Percentiles rank a stretch among this genome's conserved stretches.
Evolutionary conservation across 257 asterid species (phyloP).

Genomic region (Pogostemon cablin): DNA sequence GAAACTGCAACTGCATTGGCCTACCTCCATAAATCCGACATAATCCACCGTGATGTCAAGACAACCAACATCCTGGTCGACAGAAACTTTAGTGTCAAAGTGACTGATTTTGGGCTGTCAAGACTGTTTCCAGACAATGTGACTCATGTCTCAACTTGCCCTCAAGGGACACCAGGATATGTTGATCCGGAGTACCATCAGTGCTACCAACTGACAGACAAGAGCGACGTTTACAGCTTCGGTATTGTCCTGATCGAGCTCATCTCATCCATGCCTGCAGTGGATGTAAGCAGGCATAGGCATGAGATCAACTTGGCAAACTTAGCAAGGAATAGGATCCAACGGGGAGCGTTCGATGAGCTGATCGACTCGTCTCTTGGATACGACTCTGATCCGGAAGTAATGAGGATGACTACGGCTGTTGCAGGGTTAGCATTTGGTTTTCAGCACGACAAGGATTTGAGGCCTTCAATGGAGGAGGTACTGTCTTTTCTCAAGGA

Average conservation of each 20-base stretch:
- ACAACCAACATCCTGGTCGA: conserved; percentile 41
- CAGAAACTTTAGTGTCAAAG: conserved; percentile 36
- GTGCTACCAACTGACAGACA: conserved; percentile 40
- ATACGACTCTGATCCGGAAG: too few relatives aligned
- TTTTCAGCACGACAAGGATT: too few relatives aligned
- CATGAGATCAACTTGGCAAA: conserved; percentile 41
- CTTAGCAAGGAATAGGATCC: conserved; percentile 41
- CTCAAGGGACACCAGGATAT: conserved; percentile 47
- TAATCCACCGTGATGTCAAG: conserved; percentile 45
- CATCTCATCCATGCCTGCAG: conserved; percentile 40
- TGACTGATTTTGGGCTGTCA: conserved; percentile 46
- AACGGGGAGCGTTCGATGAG: too few relatives aligned
- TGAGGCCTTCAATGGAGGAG: too few relatives aligned
- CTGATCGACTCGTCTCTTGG: too few relatives aligned
- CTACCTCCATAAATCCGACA: conserved; percentile 42
- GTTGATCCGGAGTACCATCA: conserved; percentile 46
- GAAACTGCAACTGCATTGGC: conserved; percentile 41
- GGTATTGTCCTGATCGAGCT: conserved; percentile 49
- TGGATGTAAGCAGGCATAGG: conserved; percentile 37
- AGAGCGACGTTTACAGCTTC: conserved; percentile 46
- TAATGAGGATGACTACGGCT: too few relatives aligned
- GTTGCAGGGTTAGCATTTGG: too few relatives aligned
- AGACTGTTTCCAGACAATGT: conserved; percentile 37
- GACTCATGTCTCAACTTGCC: conserved; percentile 43
- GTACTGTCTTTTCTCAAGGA: too few relatives aligned